Evolutionary conservation across 2,329 filamentous ascomycete genomes (phyloP).

Genomic region (Sclerotinia subarctica): DNA sequence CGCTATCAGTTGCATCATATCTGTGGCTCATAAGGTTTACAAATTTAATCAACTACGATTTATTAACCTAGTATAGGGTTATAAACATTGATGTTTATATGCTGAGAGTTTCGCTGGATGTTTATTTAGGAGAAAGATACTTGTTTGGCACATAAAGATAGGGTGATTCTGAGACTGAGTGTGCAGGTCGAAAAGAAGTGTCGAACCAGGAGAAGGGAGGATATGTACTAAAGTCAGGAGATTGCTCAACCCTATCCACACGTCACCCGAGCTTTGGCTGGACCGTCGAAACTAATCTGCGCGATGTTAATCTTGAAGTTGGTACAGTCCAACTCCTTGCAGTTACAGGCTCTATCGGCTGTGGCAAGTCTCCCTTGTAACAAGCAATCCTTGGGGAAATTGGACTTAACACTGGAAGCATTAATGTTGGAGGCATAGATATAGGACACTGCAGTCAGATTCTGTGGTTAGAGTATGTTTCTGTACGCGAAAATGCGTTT

Average conservation of each 20-base stretch:
- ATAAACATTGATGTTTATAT: too few species aligned
- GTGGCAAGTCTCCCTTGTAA: conserved; percentile 40
- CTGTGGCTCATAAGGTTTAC: too few species aligned
- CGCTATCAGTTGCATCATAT: too few species aligned
- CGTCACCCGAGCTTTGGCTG: background rate
- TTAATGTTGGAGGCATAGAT: conserved; percentile 30
- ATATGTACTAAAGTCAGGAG: background rate
- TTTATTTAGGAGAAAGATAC: too few species aligned
- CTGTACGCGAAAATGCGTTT: conserved; percentile 29
- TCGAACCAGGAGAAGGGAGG: background rate
- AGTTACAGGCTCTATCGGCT: conserved; percentile 25
- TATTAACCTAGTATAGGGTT: too few species aligned
- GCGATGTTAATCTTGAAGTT: background rate
- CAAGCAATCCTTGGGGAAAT: conserved; percentile 39
- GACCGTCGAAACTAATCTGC: background rate
- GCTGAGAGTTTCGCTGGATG: too few species aligned
- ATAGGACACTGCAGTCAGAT: conserved; percentile 44
- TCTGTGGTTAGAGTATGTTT: conserved; percentile 45
- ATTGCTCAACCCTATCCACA: background rate
- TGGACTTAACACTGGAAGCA: conserved; percentile 27
- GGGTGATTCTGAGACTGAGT: background rate
- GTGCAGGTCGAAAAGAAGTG: background rate
- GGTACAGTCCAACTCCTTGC: background rate
- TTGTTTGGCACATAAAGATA: background rate
- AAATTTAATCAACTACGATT: too few species aligned